Conservation (phyloP, 2,329 filamentous ascomycete genomes). For the Cladosporium sp. region DNA sequence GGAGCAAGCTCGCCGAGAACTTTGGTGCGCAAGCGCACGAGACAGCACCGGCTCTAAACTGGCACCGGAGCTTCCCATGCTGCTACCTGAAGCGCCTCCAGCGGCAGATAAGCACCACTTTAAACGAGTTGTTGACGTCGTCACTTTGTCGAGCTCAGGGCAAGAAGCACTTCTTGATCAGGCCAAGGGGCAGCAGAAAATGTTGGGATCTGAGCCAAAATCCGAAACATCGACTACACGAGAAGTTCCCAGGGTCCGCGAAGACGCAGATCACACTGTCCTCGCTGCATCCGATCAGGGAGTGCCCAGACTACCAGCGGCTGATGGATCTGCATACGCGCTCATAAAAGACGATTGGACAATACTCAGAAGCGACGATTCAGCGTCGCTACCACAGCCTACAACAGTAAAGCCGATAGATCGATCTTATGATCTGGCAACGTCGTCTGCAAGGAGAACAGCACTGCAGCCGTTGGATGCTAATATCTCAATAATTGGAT, state of each 20-base stretch:
- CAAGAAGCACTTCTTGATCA: neutral
- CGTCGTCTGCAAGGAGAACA: slow-evolving; percentile 12
- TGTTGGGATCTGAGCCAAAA: neutral
- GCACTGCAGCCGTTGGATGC: slow-evolving; percentile 25
- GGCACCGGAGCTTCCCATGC: neutral
- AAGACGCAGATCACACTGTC: neutral
- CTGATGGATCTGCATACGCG: neutral
- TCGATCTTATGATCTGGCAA: neutral
- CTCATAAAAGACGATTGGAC: neutral
- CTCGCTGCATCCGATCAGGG: neutral
- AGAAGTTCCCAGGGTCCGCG: neutral
- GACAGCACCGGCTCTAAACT: slow-evolving; percentile 52
- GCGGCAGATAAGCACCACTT: neutral
- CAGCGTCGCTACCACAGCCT: neutral
- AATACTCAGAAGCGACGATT: slow-evolving; percentile 16
- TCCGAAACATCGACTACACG: neutral
- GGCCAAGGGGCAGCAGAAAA: neutral
- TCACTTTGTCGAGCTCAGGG: neutral
- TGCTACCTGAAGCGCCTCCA: neutral
- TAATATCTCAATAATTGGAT: slow-evolving; percentile 16
- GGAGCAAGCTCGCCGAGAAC: slow-evolving; percentile 35
- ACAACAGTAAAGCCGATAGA: neutral
- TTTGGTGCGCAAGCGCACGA: slow-evolving; percentile 70
- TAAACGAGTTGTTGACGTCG: neutral
- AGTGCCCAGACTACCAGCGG: neutral